These are phyloP conservation scores for Chaetoceros muelleri DNA, from an alignment of 108 stramenopile species.

Conservation along the genomic window DNA sequence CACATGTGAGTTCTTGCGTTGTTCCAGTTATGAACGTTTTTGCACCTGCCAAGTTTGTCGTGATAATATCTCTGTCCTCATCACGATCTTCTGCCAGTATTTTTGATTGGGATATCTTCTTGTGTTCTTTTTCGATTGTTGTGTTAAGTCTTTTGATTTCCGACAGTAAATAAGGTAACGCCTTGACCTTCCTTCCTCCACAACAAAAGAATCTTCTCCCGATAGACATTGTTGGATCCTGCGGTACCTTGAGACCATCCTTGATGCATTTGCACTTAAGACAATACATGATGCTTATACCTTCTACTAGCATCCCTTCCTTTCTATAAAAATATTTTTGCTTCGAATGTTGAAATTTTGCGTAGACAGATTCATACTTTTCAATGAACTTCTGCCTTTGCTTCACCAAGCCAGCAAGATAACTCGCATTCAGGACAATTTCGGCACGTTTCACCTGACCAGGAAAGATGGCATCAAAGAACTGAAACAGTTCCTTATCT, in stretches of 20 bases:
- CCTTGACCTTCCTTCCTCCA: conserved; percentile 4
- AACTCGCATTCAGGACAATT: conserved; percentile 32
- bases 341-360: conserved; percentile 2
- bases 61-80: not conserved
- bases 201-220: not conserved
- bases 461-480: conserved; percentile 50
- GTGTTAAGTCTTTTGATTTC: conserved; percentile 10
- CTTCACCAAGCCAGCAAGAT: conserved; percentile 15
- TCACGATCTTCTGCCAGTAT: not conserved
- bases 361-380: conserved; percentile 28
- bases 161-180: conserved; percentile 5
- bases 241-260: not conserved
- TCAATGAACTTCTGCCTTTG: conserved; percentile 24
- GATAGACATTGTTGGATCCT: conserved; percentile 3
- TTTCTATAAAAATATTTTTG: not conserved
- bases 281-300: not conserved
- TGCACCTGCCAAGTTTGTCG: not conserved
- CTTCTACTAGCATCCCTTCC: not conserved
- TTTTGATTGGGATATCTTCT: conserved; percentile 1
- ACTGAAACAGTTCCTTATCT: conserved; percentile 33
- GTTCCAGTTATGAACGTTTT: not conserved
- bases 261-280: conserved; percentile 1
- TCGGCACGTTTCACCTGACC: conserved; percentile 39
- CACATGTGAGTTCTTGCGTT: conserved; percentile 13
- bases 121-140: conserved; percentile 4